phyloP scores from a whole-genome alignment of 441 rosid genomes.

The Jatropha multifida region DNA sequence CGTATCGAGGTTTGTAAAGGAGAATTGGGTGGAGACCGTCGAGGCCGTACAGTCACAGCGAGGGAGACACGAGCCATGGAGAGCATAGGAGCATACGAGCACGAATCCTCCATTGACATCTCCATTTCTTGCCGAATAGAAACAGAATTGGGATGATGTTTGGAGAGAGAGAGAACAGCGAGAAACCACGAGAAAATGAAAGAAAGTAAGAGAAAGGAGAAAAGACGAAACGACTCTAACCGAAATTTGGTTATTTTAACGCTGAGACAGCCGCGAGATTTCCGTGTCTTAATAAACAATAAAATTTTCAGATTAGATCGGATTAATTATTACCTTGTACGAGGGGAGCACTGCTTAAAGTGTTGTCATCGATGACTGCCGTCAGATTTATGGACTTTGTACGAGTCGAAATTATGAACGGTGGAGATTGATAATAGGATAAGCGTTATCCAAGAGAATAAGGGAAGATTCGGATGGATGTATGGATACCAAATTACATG shows the following conservation, averaged over 20 bases:
- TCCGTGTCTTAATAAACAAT: not conserved
- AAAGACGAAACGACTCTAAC: constrained; percentile 7
- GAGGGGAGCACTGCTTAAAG: not conserved
- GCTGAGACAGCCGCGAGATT: not conserved
- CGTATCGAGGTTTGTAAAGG: constrained; percentile 53
- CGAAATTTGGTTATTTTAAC: constrained; percentile 12
- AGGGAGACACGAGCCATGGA: constrained; percentile 47
- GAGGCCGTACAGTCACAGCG: constrained; percentile 49
- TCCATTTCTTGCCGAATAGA: constrained; percentile 36
- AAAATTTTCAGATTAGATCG: not conserved
- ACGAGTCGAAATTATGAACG: not conserved
- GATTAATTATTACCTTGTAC: not conserved
- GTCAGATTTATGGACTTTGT: not conserved
- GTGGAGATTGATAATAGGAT: not conserved
- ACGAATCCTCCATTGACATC: constrained; percentile 63
- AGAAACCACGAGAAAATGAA: constrained; percentile 19
- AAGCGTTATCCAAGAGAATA: not conserved
- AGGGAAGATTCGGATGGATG: not conserved
- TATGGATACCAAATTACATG: not conserved
- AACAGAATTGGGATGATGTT: not conserved
- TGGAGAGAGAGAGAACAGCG: constrained; percentile 12
- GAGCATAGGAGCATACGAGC: constrained; percentile 38
- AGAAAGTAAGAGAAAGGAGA: not conserved
- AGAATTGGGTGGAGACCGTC: constrained; percentile 44
- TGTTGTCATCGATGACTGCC: not conserved